Base-by-base conservation (phyloP, 2,329 filamentous ascomycete species). In the Trichoderma sp. region DNA sequence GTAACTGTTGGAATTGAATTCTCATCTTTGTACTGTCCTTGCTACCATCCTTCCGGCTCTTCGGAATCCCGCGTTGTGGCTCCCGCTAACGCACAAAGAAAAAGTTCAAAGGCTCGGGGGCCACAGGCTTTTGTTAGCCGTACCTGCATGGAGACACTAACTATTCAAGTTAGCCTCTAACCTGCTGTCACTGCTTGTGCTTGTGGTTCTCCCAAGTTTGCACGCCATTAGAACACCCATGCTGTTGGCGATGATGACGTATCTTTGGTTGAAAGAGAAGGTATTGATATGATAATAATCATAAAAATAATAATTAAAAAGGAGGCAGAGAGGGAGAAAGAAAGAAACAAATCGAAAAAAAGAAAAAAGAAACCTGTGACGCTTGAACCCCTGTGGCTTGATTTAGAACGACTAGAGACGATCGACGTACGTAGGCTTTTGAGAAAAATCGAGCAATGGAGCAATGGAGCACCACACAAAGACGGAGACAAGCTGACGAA, bases 111-210 rank as follows among this genome's bases (percentile, higher is more conserved):
- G 35, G 56, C 29, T 59, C 68, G 38, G 68, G 67, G 33, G n/a
- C 68, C 68, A 71, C 68, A 71, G 68, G 56, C 59, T 50, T 50
- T 45, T 59, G 68, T 63, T 31, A 71, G 67, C 67, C 38, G 53
- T 71, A 71, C 67, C 67, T 71, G 67, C 67, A 71, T 71, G 50
- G 31, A 60, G 50, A 21, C 33, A 4, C 33, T 68, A 53, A 33
- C 50, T 14, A 56, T 56, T 56, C n/a, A 11, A 56, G 50, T 56
- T 56, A 56, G 50, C 21, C 50, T 56, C 50, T 6, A 3, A 7
- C n/a, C 21, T 24, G 9, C 1, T 24, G 45, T 53, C 45, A 21
- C 45, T 21, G 8, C 45, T 24, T 24, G 45, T 53, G 41, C 41
- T 45, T 45, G 41, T 45, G 50, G 14, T 56, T 56, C 9, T 24